phyloP scores from a whole-genome alignment of 1,284 basidiomycete genomes.

The Sphagnurus paluster region DNA sequence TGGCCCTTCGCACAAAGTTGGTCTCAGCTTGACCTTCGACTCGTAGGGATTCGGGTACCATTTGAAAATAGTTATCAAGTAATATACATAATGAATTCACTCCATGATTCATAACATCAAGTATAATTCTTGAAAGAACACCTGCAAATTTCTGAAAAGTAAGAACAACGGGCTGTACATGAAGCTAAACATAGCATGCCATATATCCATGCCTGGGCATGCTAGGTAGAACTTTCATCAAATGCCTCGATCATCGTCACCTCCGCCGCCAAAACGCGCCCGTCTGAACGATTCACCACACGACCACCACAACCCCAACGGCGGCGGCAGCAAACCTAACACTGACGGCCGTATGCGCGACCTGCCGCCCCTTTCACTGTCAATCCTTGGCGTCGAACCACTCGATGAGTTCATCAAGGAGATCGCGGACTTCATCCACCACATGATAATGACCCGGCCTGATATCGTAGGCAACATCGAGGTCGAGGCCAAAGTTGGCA shows the following conservation, averaged over 20 bases:
- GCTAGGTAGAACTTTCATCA: too few relatives aligned
- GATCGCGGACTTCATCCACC: conserved; percentile 88
- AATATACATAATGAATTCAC: conserved; percentile 19
- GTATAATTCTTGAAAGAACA: too few relatives aligned
- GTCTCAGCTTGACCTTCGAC: conserved; percentile 74
- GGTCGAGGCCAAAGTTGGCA: conserved; percentile 94
- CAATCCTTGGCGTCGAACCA: conserved; percentile 90
- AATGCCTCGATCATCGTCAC: conserved; percentile 28
- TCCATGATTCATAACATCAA: conserved; percentile 5
- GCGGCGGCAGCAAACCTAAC: conserved; percentile 20
- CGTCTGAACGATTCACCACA: conserved; percentile 25
- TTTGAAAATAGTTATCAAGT: conserved; percentile 33
- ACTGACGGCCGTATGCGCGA: too few relatives aligned
- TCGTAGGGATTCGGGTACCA: conserved; percentile 45
- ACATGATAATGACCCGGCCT: conserved; percentile 58
- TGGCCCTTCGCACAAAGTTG: conserved; percentile 79
- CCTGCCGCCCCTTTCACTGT: conserved; percentile 77
- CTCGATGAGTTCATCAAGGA: conserved; percentile 92
- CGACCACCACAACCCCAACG: conserved; percentile 6
- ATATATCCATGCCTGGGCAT: too few relatives aligned
- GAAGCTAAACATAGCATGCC: too few relatives aligned
- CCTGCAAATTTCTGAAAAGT: too few relatives aligned
- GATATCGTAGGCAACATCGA: conserved; percentile 56
- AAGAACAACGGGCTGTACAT: too few relatives aligned
- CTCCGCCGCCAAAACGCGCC: conserved; percentile 34